Evolutionary conservation across 352 stramenopile species (phyloP).

Genomic region (Paralagenidium karlingii): DNA sequence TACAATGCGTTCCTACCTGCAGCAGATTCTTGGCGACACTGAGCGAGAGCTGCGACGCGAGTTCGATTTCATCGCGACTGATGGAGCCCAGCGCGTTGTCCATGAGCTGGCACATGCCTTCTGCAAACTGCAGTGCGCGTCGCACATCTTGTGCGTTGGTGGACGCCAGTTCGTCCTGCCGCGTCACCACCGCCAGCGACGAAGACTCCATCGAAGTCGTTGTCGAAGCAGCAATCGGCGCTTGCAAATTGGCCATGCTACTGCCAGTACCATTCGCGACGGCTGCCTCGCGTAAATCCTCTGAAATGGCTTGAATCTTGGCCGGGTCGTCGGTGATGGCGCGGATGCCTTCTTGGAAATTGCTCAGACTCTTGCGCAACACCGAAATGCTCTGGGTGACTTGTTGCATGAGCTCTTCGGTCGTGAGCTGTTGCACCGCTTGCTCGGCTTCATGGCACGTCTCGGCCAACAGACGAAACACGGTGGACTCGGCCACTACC

Average conservation of each 20-base stretch:
- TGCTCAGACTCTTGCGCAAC: conserved; percentile 52
- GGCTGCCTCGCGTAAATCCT: not conserved
- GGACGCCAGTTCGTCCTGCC: not conserved
- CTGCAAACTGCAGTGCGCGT: conserved; percentile 56
- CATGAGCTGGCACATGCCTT: conserved; percentile 64
- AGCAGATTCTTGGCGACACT: conserved; percentile 62
- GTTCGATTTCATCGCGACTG: conserved; percentile 45
- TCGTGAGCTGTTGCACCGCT: conserved; percentile 27
- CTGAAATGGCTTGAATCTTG: conserved; percentile 32
- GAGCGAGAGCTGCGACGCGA: conserved; percentile 59
- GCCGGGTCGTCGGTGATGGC: conserved; percentile 48
- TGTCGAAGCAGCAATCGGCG: no score
- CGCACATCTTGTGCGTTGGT: conserved; percentile 54
- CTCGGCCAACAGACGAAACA: conserved; percentile 42
- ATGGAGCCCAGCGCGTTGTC: conserved; percentile 64
- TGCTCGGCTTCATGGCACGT: conserved; percentile 48
- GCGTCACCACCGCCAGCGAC: not conserved
- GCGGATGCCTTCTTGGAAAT: conserved; percentile 31
- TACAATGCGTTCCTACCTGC: conserved; percentile 12
- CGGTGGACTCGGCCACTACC: no score
- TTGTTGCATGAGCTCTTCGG: conserved; percentile 32
- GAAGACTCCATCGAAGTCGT: no score
- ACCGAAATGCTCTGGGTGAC: conserved; percentile 39
- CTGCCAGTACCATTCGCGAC: no score
- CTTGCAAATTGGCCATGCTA: not conserved